Evolutionary conservation across 1,284 basidiomycete genomes (phyloP).

Genomic region (Ganoderma leucocontextum): DNA sequence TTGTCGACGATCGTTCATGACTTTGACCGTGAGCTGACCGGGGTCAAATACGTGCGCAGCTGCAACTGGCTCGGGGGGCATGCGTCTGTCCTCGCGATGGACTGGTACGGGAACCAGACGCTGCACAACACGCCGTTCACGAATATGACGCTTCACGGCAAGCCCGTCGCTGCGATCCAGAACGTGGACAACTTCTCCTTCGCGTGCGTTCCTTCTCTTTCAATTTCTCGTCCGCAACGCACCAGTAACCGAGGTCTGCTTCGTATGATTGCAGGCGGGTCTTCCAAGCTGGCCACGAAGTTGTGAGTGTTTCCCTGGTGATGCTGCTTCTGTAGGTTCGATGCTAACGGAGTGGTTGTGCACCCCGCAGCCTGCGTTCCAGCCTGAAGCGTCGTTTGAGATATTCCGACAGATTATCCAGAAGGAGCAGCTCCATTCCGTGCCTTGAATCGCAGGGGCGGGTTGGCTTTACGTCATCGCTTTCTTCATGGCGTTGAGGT

Average conservation of each 20-base stretch:
- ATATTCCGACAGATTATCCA: conserved; percentile 64
- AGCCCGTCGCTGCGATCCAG: conserved; percentile 60
- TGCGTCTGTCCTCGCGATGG: conserved; percentile 63
- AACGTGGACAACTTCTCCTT: conserved; percentile 69
- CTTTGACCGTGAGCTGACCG: not conserved
- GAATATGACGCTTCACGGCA: conserved; percentile 63
- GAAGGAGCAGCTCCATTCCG: conserved; percentile 62
- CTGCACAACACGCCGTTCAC: conserved; percentile 57
- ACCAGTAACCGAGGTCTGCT: not conserved
- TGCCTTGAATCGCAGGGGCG: conserved; percentile 29
- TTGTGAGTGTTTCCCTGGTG: conserved; percentile 49
- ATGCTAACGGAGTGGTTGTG: not conserved
- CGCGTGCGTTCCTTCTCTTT: conserved; percentile 28
- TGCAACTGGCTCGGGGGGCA: conserved; percentile 73
- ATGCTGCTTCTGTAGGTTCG: not conserved
- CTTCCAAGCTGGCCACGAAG: conserved; percentile 64
- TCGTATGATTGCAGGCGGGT: conserved; percentile 50
- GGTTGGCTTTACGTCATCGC: not conserved
- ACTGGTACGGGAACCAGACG: conserved; percentile 64
- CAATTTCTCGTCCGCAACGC: too few species aligned
- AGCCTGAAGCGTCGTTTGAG: conserved; percentile 61
- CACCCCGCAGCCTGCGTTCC: conserved; percentile 58
- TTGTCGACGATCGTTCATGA: not conserved
- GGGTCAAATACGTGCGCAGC: conserved; percentile 41
- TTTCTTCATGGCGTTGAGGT: too few species aligned